Evolutionary conservation across 2,329 filamentous ascomycete species (phyloP).

Genomic region (Aspergillus texensis): DNA sequence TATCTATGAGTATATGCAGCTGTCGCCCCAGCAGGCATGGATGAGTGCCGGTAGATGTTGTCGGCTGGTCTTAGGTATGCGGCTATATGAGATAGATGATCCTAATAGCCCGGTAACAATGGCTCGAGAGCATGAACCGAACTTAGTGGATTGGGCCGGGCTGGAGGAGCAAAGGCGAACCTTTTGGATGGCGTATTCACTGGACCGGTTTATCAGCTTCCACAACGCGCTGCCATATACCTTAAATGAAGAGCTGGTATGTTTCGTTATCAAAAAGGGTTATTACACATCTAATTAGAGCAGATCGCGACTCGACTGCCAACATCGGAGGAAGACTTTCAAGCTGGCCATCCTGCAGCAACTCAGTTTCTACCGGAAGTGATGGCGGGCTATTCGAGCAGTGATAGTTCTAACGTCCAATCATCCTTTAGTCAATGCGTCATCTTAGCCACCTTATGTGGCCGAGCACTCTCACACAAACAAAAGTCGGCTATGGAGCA

Average conservation of each 20-base stretch:
- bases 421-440: slow-evolving; percentile 38
- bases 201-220: slow-evolving; percentile 42
- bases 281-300: not conserved
- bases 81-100: slow-evolving; percentile 40
- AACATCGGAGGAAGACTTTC: slow-evolving; percentile 39
- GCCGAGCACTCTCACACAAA: slow-evolving; percentile 20
- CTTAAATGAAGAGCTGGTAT: slow-evolving; percentile 30
- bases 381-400: slow-evolving; percentile 18
- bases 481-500: slow-evolving; percentile 20
- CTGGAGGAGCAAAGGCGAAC: slow-evolving; percentile 40
- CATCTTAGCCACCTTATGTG: slow-evolving; percentile 34
- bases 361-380: slow-evolving; percentile 36
- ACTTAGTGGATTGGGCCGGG: slow-evolving; percentile 29
- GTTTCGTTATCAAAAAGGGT: not conserved
- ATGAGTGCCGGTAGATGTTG: slow-evolving; percentile 42
- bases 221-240: slow-evolving; percentile 34
- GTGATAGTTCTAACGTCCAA: slow-evolving; percentile 11
- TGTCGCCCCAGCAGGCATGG: slow-evolving; percentile 38
- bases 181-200: slow-evolving; percentile 45
- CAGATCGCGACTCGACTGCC: slow-evolving; percentile 42
- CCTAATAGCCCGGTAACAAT: slow-evolving; percentile 19
- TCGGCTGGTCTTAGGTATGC: slow-evolving; percentile 41
- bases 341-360: slow-evolving; percentile 31
- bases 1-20: slow-evolving; percentile 41
- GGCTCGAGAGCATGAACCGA: slow-evolving; percentile 14